phyloP scores from a whole-genome alignment of 2,329 filamentous ascomycete species.

The Ascochyta lentis region DNA sequence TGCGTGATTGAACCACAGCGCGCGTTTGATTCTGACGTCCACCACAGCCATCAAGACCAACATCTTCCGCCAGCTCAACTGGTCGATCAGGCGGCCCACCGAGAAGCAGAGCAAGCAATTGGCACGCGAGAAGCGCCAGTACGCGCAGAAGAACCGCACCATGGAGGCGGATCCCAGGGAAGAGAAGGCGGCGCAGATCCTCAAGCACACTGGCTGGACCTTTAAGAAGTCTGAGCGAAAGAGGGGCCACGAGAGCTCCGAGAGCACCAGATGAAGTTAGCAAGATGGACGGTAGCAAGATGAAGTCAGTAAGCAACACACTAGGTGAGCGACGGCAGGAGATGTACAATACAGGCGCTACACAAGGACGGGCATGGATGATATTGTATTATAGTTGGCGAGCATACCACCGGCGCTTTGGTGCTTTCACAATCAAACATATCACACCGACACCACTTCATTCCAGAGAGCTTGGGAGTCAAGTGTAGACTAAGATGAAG shows the following conservation, averaged over 20 bases:
- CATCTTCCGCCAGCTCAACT: conserved; percentile 41
- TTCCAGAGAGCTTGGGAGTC: no score
- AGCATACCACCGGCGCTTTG: conserved; percentile 29
- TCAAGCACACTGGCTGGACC: conserved; percentile 39
- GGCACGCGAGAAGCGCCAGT: conserved; percentile 30
- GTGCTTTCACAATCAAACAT: conserved; percentile 12
- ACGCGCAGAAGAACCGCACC: conserved; percentile 21
- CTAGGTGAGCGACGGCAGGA: not conserved
- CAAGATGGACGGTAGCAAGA: no score
- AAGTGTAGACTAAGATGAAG: not conserved
- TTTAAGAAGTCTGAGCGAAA: conserved; percentile 18
- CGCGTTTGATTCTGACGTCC: not conserved
- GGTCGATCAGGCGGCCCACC: conserved; percentile 35
- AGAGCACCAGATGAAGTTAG: no score
- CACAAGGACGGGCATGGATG: not conserved
- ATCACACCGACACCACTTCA: not conserved
- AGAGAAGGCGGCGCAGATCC: conserved; percentile 34
- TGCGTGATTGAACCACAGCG: not conserved
- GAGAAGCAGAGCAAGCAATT: conserved; percentile 41
- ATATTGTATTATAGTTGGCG: conserved; percentile 30
- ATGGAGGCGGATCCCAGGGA: conserved; percentile 32
- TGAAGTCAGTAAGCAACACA: no score
- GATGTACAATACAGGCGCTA: conserved; percentile 12
- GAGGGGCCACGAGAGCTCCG: not conserved
- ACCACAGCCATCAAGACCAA: conserved; percentile 43